A percentile compares a stretch with the other conserved stretches of the same genome.
These are phyloP conservation scores for Stagonosporopsis rhizophila DNA, from an alignment of 2,329 filamentous ascomycete species.

Conservation along the genomic window DNA sequence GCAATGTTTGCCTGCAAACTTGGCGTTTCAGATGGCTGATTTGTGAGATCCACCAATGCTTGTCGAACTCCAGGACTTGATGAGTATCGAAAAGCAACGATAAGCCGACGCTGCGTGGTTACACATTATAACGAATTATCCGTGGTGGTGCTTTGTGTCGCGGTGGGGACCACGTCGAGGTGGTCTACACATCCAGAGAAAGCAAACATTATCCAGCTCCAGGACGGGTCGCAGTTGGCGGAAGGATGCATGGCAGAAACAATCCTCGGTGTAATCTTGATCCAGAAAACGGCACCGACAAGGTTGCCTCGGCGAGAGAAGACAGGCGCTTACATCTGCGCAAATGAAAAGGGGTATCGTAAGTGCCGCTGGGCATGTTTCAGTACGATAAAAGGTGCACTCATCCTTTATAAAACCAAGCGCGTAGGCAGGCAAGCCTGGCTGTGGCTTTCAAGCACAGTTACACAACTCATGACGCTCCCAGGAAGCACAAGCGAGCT, in stretches of 20 bases:
- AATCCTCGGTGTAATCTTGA: conserved; percentile 8
- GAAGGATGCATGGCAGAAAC: not conserved
- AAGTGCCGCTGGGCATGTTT: not conserved
- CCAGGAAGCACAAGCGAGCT: not conserved
- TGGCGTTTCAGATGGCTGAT: conserved; percentile 10
- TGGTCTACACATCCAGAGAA: not conserved
- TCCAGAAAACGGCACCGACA: not conserved
- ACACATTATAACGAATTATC: not conserved
- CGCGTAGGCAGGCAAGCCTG: not conserved
- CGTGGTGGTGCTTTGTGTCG: not conserved
- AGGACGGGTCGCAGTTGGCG: not conserved
- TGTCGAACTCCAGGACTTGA: not conserved
- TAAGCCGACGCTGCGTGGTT: not conserved
- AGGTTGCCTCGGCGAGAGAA: not conserved
- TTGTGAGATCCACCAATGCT: conserved; percentile 2
- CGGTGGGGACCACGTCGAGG: not conserved
- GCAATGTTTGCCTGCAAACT: conserved; percentile 8
- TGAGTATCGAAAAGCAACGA: not conserved
- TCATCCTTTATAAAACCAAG: not conserved
- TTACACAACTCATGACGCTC: not conserved
- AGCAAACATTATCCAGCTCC: not conserved
- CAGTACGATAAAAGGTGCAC: not conserved
- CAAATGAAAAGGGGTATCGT: not conserved
- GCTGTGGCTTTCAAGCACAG: not conserved
- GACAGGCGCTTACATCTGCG: not conserved